Percentiles rank a stretch among this genome's conserved stretches.
Evolutionary conservation across 2,329 filamentous ascomycete species (phyloP).

Genomic region (Neodidymelliopsis sp.): DNA sequence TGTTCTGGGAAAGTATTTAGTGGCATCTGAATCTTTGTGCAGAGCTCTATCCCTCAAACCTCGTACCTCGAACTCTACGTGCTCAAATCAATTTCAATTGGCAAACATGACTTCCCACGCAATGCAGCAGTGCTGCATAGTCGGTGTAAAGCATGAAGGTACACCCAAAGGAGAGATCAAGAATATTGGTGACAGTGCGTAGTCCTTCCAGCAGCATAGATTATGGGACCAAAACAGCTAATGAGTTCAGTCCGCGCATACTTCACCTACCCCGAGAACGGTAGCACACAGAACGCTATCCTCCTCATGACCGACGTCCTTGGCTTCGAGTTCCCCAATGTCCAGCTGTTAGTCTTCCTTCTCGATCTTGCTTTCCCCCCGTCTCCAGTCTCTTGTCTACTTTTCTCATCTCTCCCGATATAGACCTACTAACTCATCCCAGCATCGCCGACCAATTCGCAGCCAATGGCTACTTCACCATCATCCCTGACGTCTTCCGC

Average conservation of each 20-base stretch:
- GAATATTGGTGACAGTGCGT: conserved; percentile 55
- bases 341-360: conserved; percentile 47
- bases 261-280: conserved; percentile 61
- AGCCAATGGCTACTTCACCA: conserved; percentile 72
- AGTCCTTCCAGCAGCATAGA: background rate
- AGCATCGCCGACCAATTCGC: conserved; percentile 77
- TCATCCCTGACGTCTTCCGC: conserved; percentile 75
- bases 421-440: conserved; percentile 5
- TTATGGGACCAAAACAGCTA: conserved; percentile 1
- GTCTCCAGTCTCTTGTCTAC: too few species aligned
- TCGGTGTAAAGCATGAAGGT: conserved; percentile 62
- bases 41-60: background rate
- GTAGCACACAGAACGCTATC: conserved; percentile 62
- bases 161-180: conserved; percentile 57
- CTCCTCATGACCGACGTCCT: conserved; percentile 64
- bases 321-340: conserved; percentile 62
- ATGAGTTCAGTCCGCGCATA: conserved; percentile 61
- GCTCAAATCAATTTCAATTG: too few species aligned
- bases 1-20: background rate
- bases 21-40: too few species aligned
- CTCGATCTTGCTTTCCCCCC: background rate
- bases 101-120: conserved; percentile 60
- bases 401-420: too few species aligned
- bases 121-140: conserved; percentile 57
- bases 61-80: too few species aligned